Evolutionary conservation across 2,329 filamentous ascomycete genomes (phyloP).

Genomic region (Exserohilum rostratum): DNA sequence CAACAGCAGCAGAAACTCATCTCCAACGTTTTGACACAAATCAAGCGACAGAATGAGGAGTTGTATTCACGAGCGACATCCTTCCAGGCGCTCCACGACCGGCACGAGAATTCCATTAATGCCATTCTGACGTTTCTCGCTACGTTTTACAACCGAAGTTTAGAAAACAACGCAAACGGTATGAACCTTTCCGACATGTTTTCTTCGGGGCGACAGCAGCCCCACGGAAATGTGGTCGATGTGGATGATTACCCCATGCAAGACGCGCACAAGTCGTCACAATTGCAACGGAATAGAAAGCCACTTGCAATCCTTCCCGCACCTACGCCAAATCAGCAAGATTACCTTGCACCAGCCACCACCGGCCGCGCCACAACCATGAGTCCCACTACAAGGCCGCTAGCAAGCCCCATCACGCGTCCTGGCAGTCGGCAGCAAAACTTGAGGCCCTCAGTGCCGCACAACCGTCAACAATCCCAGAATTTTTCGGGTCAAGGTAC

Average conservation of each 20-base stretch:
- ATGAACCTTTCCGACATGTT: constrained; percentile 87
- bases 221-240: constrained; percentile 67
- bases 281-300: constrained; percentile 46
- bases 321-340: constrained; percentile 33
- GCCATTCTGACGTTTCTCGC: constrained; percentile 97
- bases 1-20: constrained; percentile 88
- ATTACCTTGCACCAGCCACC: constrained; percentile 24
- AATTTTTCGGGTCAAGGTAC: constrained; percentile 14
- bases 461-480: constrained; percentile 23
- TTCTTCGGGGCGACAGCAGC: constrained; percentile 65
- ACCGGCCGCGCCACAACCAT: constrained; percentile 41
- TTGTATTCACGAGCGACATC: constrained; percentile 85
- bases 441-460: constrained; percentile 30
- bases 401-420: constrained; percentile 32
- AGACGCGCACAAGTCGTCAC: constrained; percentile 38
- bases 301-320: constrained; percentile 49
- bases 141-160: constrained; percentile 91
- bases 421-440: constrained; percentile 27
- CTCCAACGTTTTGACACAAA: constrained; percentile 76
- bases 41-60: constrained; percentile 85
- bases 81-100: constrained; percentile 89
- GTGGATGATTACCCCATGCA: constrained; percentile 60
- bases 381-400: constrained; percentile 36
- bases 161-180: constrained; percentile 78
- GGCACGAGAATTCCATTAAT: constrained; percentile 98